Evolutionary conservation across 1,139 yeast genomes (phyloP), one percentile per base, ranked within the genome.

Genomic region (Pichia sp.): DNA sequence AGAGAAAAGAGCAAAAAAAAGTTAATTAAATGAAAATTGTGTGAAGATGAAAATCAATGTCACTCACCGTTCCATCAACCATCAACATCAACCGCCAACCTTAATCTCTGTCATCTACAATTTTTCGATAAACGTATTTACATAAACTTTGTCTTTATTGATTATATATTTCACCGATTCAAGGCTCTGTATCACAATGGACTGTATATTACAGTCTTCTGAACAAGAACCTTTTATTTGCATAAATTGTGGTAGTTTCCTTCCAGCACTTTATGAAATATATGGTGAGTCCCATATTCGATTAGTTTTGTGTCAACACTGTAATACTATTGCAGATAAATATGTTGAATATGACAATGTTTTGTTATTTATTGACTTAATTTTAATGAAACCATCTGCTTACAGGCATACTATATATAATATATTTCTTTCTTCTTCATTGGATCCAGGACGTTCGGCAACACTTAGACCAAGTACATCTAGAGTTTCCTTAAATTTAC

Each of bases 311-410:
- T 92, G 99, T 59, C 72, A 79, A 1, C 65, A 69, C 31, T 92
- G 99, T 64, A 75, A 78, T 41, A 71, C 74, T 48, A 80, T 86
- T 25, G 95, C 92, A 1, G 99, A 92, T 66, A 85, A 86, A 63
- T 92, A 94, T 66, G 84, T 92, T 39, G 99, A 92, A 63, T 85
- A 82, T 57, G 99, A 92, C 64, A 78, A 81, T 47, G 95, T 90
- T 27, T 70, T 92, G 1, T 69, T 92, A 32, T 86, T 88, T 61
- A 81, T 94, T 36, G 98, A 94, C 61, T 73, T 90, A 41, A 68
- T 92, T 47, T 74, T 92, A 11, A 69, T 92, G 55, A 87, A 89
- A 62, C 90, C 94, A 3, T 94, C 83, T 58, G 97, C 97, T 0
- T 90, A 88, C 58, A 74, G 95, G 45, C 99, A 94, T 64, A 68